A percentile compares a stretch with the other conserved stretches of the same genome.
These are phyloP conservation scores for Fusarium torulosum DNA, from an alignment of 2,329 filamentous ascomycete species.

Conservation along the genomic window DNA sequence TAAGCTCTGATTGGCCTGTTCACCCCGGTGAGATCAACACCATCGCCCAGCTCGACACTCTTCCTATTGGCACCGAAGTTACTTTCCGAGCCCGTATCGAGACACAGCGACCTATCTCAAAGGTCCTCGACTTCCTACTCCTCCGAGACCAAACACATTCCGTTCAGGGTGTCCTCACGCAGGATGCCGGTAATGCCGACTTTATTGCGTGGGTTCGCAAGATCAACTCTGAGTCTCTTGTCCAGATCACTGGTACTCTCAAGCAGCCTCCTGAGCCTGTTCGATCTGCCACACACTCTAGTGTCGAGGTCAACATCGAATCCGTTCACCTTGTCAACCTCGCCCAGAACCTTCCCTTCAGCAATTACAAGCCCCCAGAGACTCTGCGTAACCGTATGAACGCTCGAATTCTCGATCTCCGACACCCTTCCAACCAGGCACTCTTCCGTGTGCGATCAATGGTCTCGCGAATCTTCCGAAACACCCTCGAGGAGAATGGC, in stretches of 20 bases:
- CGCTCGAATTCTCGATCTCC: slow-evolving; percentile 85
- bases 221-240: slow-evolving; percentile 80
- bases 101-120: slow-evolving; percentile 83
- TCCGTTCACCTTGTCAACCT: slow-evolving; percentile 65
- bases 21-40: slow-evolving; percentile 58
- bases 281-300: slow-evolving; percentile 79
- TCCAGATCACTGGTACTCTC: slow-evolving; percentile 80
- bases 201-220: slow-evolving; percentile 92
- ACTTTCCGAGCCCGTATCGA: slow-evolving; percentile 58
- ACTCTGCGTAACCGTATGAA: slow-evolving; percentile 75
- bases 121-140: slow-evolving; percentile 85
- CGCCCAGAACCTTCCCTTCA: slow-evolving; percentile 63
- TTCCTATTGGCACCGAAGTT: slow-evolving; percentile 56
- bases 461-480: slow-evolving; percentile 83
- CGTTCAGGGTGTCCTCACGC: slow-evolving; percentile 81
- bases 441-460: slow-evolving; percentile 89
- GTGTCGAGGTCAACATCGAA: slow-evolving; percentile 79
- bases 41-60: slow-evolving; percentile 53
- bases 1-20: slow-evolving; percentile 55
- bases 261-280: slow-evolving; percentile 81
- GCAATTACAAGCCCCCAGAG: slow-evolving; percentile 74
- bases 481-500: slow-evolving; percentile 77
- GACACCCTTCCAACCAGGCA: slow-evolving; percentile 87
- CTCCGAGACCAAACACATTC: slow-evolving; percentile 87
- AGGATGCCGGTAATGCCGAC: slow-evolving; percentile 63